Conservation (phyloP, 495 filamentous ascomycete genomes). For the Hypoxylon subgilvum region DNA sequence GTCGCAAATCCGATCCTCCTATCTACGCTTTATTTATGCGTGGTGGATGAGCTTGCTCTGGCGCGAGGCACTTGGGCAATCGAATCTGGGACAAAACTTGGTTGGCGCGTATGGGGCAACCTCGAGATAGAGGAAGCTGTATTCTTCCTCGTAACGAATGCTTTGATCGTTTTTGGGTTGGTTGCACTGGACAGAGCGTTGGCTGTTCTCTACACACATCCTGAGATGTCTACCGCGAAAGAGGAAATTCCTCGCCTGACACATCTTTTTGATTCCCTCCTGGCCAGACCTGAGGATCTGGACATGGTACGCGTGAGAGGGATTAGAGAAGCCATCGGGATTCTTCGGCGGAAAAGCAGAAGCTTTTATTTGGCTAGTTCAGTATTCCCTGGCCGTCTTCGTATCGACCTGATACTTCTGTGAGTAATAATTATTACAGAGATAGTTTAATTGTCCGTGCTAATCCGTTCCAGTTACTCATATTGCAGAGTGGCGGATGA, state of each 20-base stretch:
- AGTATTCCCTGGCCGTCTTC: conserved; percentile 65
- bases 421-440: conserved; percentile 35
- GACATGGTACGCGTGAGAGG: conserved; percentile 59
- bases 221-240: conserved; percentile 51
- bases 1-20: conserved; percentile 61
- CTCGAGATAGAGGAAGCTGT: conserved; percentile 71
- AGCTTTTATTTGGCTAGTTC: conserved; percentile 73
- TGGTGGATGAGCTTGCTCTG: conserved; percentile 67
- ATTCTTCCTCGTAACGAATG: conserved; percentile 72
- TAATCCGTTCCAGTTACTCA: conserved; percentile 59
- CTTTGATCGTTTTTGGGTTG: conserved; percentile 68
- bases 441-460: neutral
- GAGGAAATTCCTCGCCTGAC: conserved; percentile 51
- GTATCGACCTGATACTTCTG: conserved; percentile 68
- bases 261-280: conserved; percentile 53
- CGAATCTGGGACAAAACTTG: conserved; percentile 64
- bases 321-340: conserved; percentile 59
- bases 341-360: conserved; percentile 64
- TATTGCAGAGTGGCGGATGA: conserved; percentile 76
- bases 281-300: conserved; percentile 51
- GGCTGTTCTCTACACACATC: conserved; percentile 63
- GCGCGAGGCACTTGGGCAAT: conserved; percentile 71
- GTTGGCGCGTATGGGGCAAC: conserved; percentile 61
- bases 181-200: conserved; percentile 67
- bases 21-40: conserved; percentile 71